Evolutionary conservation across 441 rosid species (phyloP), one percentile per base, ranked within the genome.

Genomic region (Mallotus japonicus): DNA sequence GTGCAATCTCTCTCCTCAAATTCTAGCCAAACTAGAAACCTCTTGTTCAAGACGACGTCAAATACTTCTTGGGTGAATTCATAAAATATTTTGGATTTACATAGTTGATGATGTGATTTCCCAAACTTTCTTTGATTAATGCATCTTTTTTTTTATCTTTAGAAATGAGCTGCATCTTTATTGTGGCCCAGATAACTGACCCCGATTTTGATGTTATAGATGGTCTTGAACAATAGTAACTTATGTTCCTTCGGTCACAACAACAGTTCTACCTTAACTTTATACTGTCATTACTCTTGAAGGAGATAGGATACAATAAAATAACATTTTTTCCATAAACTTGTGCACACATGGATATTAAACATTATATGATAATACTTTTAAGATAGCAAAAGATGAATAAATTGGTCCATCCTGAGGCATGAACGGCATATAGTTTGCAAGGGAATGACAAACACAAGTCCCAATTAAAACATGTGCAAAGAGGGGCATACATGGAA

Each of bases 11-110:
- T 37, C 4, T 28, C 34, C 17, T 9, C 24, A 13, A 42, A 22
- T 15, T 70, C 70, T 24, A 67, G 50, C 71, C 59, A 55, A 61
- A 14, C 66, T 7, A 59, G 14, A 44, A 57, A 42, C 20, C 34
- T 22, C 46, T 17, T 7, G n/a, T 16, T 13, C 19, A 61, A 22
- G 22, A 50, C n/a, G 34, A 32, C 3, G 34, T 9, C 73, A 6
- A 16, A 24, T 49, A 12, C 8, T 20, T 34, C 20, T 69, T 16
- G 13, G 13, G 14, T 66, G 44, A 32, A 60, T 59, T 17, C 24
- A 61, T 32, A 28, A 17, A 71, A n/a, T 28, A 47, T 47, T 16
- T 24, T 46, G 46, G 14, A n/a, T 34, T 50, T 51, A 15, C 50
- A 20, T 28, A 71, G 20, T 16, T 37, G 24, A 71, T 49, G 17